Evolutionary conservation across 345 rosid species (phyloP).

Genomic region (Syzygium aromaticum): DNA sequence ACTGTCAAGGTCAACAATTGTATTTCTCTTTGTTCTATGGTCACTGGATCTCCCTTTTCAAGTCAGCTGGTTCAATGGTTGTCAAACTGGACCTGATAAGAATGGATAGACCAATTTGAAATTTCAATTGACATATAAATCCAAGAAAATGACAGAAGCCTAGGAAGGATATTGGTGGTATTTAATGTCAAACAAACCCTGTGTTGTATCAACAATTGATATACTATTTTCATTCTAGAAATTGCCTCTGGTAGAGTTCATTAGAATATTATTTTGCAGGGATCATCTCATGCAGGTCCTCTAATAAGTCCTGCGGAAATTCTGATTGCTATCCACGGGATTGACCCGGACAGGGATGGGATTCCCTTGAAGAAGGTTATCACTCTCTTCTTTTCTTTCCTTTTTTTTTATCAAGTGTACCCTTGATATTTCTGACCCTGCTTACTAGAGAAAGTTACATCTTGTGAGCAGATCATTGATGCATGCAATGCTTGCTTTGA

Average conservation of each 20-base stretch:
- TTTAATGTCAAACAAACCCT: neutral
- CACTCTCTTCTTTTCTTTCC: neutral
- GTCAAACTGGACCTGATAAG: neutral
- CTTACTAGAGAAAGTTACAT: neutral
- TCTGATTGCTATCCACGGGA: slow-evolving; percentile 82
- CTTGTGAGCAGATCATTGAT: slow-evolving; percentile 68
- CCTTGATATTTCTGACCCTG: neutral
- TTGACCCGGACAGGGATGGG: slow-evolving; percentile 84
- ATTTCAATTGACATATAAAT: no score
- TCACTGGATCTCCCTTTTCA: neutral
- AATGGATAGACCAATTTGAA: no score
- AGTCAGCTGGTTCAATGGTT: neutral
- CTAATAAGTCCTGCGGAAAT: slow-evolving; percentile 77
- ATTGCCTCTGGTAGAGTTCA: neutral
- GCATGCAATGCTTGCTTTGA: slow-evolving; percentile 95
- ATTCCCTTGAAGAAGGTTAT: slow-evolving; percentile 87
- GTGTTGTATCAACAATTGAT: neutral
- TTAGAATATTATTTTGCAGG: slow-evolving; percentile 32
- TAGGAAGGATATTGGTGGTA: neutral
- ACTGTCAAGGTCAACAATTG: neutral
- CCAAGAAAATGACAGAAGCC: neutral
- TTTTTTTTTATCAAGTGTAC: neutral
- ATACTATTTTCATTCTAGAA: neutral
- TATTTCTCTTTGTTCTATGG: neutral
- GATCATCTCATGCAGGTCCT: slow-evolving; percentile 58